Conservation (phyloP, 306 rosid species). For the Medicago arabica region DNA sequence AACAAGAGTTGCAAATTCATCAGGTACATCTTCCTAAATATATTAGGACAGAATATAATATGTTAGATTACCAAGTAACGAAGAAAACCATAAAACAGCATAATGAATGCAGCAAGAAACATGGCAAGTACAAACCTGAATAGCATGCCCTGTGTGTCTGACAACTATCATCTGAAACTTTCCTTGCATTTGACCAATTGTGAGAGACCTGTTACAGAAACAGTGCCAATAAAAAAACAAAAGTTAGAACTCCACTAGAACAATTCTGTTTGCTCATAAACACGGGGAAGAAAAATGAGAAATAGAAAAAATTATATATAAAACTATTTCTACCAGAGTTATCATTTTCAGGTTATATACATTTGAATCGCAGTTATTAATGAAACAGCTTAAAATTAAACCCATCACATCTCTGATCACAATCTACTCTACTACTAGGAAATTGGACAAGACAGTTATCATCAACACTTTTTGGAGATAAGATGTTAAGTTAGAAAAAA, state of each 20-base stretch:
- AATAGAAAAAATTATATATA: slow-evolving; percentile 17
- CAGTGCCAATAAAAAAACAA: slow-evolving; percentile 37
- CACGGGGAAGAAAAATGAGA: slow-evolving; percentile 5
- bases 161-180: slow-evolving; percentile 95
- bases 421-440: slow-evolving; percentile 9
- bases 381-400: slow-evolving; percentile 1
- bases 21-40: slow-evolving; percentile 92
- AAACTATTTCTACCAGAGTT: not conserved
- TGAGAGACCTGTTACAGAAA: slow-evolving; percentile 72
- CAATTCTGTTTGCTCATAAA: slow-evolving; percentile 26
- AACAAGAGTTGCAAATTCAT: slow-evolving; percentile 76
- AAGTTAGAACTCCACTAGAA: slow-evolving; percentile 37
- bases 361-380: slow-evolving; percentile 1
- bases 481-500: not conserved
- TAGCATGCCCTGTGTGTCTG: slow-evolving; percentile 93
- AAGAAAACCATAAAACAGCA: slow-evolving; percentile 16
- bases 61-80: slow-evolving; percentile 32
- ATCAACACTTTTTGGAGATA: slow-evolving; percentile 4
- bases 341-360: slow-evolving; percentile 21
- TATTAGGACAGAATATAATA: slow-evolving; percentile 27
- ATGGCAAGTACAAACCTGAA: slow-evolving; percentile 63
- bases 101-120: slow-evolving; percentile 8
- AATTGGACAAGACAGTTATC: not conserved
- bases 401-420: slow-evolving; percentile 18
- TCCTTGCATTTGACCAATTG: slow-evolving; percentile 99